These are phyloP conservation scores for Vigna hirtella DNA, from an alignment of 306 rosid genomes.

Conservation along the genomic window DNA sequence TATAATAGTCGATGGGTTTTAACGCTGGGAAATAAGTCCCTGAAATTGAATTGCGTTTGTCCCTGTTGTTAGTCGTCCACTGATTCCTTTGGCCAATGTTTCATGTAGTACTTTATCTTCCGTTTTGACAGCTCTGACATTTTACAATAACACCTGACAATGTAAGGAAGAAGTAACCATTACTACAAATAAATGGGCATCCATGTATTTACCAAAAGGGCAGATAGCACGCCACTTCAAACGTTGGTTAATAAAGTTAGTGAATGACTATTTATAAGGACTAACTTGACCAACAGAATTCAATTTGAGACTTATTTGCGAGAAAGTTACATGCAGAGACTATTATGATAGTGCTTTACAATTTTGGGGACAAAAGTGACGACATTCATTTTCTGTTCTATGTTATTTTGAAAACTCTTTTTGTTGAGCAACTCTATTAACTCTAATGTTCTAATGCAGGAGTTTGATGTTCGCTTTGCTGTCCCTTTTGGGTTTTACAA, in stretches of 20 bases:
- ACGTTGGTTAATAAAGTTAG: background rate
- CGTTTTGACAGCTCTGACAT: background rate
- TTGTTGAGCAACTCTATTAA: slow-evolving; percentile 31
- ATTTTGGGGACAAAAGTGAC: background rate
- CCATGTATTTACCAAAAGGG: background rate
- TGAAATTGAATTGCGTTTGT: background rate
- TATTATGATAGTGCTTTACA: background rate
- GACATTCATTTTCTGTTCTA: slow-evolving; percentile 3
- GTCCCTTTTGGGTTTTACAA: slow-evolving; percentile 80
- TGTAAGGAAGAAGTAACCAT: background rate
- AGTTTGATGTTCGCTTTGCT: slow-evolving; percentile 77
- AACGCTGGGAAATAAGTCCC: background rate
- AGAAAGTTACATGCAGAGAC: background rate
- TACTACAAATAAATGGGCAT: background rate
- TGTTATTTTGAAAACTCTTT: background rate
- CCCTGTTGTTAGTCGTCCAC: background rate
- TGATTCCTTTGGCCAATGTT: background rate
- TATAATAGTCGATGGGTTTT: background rate
- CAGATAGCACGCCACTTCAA: background rate
- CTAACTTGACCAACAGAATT: background rate
- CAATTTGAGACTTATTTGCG: background rate
- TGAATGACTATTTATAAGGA: background rate
- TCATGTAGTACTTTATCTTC: background rate
- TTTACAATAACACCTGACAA: background rate
- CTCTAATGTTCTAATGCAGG: slow-evolving; percentile 56